Percentiles rank a stretch among this genome's conserved stretches.
Conservation (phyloP, 2,329 filamentous ascomycete genomes). For the Colletotrichum limetticola region DNA sequence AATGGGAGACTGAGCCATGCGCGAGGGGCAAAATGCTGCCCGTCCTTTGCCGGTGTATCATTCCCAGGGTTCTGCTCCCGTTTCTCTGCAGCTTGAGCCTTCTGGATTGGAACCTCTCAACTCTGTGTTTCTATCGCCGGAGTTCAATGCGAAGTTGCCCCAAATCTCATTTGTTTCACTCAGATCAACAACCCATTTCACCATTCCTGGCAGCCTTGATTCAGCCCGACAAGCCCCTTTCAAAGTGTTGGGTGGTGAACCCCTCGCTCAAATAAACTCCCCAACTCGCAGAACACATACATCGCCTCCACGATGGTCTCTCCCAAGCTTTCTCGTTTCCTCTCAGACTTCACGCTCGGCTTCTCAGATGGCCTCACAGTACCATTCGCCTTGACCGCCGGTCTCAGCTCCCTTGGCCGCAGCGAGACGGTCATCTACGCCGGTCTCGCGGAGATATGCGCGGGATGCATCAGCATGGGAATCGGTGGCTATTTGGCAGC, state of each 20-base stretch:
- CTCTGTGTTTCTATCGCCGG: rapidly evolving
- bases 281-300: neutral
- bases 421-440: constrained; percentile 73
- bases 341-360: constrained; percentile 76
- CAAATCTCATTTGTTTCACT: neutral
- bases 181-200: neutral
- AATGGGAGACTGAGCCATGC: neutral
- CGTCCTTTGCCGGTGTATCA: neutral
- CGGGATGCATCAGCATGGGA: constrained; percentile 79
- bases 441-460: constrained; percentile 76
- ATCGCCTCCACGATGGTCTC: neutral
- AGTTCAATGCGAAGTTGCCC: neutral
- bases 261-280: neutral
- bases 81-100: neutral
- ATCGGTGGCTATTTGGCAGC: constrained; percentile 76
- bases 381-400: constrained; percentile 79
- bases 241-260: neutral
- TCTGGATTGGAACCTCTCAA: too few relatives aligned
- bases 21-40: neutral
- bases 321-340: constrained; percentile 51
- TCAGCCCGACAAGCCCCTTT: neutral
- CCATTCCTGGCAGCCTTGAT: neutral
- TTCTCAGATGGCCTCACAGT: constrained; percentile 81
- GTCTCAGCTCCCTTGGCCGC: constrained; percentile 69
- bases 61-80: neutral